phyloP scores from a whole-genome alignment of 805 yeast species.

The Metschnikowia koreensis region DNA sequence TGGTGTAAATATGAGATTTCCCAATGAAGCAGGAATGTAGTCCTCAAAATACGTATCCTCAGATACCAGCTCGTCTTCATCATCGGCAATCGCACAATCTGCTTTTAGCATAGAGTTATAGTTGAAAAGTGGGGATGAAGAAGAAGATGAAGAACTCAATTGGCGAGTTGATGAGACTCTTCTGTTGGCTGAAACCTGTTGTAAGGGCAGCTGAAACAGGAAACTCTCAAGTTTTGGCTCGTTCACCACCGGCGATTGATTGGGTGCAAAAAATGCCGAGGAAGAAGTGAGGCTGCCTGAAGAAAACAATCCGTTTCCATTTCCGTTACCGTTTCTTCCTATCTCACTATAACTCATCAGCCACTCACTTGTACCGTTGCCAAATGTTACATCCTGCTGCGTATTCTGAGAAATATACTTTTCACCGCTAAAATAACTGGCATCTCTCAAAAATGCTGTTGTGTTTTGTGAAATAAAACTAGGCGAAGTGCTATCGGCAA shows the following conservation, averaged over 20 bases:
- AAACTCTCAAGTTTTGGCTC: background rate
- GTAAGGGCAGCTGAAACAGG: background rate
- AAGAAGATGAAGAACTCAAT: conserved; percentile 5
- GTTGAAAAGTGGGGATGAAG: conserved; percentile 9
- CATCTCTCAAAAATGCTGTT: conserved; percentile 2
- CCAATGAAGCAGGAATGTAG: conserved; percentile 75
- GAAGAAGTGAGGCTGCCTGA: background rate
- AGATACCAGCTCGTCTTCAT: conserved; percentile 17
- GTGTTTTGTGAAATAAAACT: conserved; percentile 10
- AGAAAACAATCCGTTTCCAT: background rate
- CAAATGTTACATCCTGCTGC: background rate
- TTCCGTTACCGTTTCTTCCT: background rate
- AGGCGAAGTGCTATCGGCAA: background rate
- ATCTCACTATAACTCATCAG: background rate
- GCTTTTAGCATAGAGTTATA: background rate
- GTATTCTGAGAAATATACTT: background rate
- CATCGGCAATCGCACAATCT: conserved; percentile 34
- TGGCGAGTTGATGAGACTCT: background rate
- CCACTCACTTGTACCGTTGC: background rate
- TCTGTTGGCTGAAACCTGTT: background rate
- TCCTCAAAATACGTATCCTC: conserved; percentile 58
- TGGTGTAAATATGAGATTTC: conserved; percentile 76
- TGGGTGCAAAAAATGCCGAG: background rate
- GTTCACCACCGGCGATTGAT: background rate
- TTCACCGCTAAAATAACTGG: background rate